Evolutionary conservation across 768 basidiomycete genomes (phyloP).

Genomic region (Lactarius evosmus): DNA sequence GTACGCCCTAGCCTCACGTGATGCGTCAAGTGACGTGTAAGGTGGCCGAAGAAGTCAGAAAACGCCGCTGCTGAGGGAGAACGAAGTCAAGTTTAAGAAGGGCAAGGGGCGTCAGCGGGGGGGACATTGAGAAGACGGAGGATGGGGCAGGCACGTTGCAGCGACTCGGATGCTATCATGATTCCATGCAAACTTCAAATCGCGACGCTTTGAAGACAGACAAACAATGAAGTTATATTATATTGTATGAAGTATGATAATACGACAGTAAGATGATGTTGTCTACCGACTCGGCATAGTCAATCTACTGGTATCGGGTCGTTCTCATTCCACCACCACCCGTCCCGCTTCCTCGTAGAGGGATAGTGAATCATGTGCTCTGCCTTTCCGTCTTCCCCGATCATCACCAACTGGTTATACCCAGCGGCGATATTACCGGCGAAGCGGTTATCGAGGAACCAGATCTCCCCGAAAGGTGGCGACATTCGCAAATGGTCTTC

Average conservation of each 20-base stretch:
- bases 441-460: conserved; percentile 21
- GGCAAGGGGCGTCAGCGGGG: too few species aligned
- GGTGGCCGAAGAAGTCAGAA: too few species aligned
- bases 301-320: conserved; percentile 6
- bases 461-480: conserved; percentile 22
- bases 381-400: conserved; percentile 4
- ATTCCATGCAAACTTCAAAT: neutral
- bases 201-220: neutral
- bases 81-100: too few species aligned
- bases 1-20: too few species aligned
- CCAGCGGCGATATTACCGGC: conserved; percentile 6
- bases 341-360: neutral
- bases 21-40: too few species aligned
- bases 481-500: conserved; percentile 21
- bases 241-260: neutral
- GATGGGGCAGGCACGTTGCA: too few species aligned
- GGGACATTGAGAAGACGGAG: too few species aligned
- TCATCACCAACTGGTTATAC: conserved; percentile 9
- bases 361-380: conserved; percentile 16
- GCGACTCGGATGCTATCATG: too few species aligned
- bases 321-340: conserved; percentile 21
- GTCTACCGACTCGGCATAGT: neutral
- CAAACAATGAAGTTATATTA: neutral
- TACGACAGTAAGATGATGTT: neutral
- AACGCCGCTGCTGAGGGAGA: too few species aligned